These are phyloP conservation scores for Schoenoplectus tabernaemontani DNA, from an alignment of 202 grass and related monocot genomes.

Conservation along the genomic window DNA sequence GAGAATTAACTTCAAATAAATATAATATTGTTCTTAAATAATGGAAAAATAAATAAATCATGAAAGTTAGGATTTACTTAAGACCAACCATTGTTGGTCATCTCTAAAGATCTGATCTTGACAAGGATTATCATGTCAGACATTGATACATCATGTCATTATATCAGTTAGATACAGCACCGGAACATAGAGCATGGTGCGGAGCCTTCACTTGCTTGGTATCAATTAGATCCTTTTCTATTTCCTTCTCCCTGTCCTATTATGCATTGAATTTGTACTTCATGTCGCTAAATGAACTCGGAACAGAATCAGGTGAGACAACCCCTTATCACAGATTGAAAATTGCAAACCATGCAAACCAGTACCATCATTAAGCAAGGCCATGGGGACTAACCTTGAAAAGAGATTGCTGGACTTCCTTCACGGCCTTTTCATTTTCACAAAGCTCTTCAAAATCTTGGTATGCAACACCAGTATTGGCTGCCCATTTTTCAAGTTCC, in stretches of 20 bases:
- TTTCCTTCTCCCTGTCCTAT: neutral
- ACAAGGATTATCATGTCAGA: too few species aligned
- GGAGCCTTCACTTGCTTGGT: neutral
- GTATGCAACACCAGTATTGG: constrained; percentile 37
- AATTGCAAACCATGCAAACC: neutral
- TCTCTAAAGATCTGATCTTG: neutral
- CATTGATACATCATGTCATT: too few species aligned
- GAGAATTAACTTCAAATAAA: neutral
- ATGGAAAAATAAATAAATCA: neutral
- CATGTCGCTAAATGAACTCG: neutral
- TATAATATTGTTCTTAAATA: neutral
- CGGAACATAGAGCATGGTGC: neutral
- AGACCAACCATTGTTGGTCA: neutral
- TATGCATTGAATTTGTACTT: neutral
- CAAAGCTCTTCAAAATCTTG: constrained; percentile 49
- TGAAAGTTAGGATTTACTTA: neutral
- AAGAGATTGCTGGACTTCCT: constrained; percentile 74
- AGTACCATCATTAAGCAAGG: neutral
- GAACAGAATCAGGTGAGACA: neutral
- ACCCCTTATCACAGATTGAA: neutral
- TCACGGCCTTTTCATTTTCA: constrained; percentile 42
- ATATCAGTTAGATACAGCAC: neutral
- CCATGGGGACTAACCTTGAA: constrained; percentile 31
- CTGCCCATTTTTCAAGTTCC: constrained; percentile 60
- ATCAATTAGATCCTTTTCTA: neutral